Evolutionary conservation across 352 stramenopile genomes (phyloP).

Genomic region (Achlya hypogyna): DNA sequence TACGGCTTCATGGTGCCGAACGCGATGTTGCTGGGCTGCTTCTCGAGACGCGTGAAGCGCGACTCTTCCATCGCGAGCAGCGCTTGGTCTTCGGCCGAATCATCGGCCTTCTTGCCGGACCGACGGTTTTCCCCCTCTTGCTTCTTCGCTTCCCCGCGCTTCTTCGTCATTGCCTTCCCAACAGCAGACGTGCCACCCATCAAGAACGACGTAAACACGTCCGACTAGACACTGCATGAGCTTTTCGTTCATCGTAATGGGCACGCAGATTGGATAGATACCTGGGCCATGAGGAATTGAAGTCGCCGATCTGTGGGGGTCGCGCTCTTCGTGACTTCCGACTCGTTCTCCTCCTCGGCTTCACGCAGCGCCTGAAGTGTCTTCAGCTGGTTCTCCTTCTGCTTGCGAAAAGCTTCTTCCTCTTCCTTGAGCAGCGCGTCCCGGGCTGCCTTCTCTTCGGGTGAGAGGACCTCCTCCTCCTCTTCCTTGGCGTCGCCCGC

Average conservation of each 20-base stretch:
- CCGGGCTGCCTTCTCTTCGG: constrained; percentile 34
- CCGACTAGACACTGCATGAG: constrained; percentile 32
- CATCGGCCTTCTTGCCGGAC: constrained; percentile 39
- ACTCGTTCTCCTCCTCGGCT: constrained; percentile 45
- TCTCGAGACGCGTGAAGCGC: constrained; percentile 68
- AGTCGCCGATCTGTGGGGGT: constrained; percentile 58
- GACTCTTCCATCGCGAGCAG: constrained; percentile 53
- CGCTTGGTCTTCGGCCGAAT: constrained; percentile 58
- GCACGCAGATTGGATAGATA: constrained; percentile 13
- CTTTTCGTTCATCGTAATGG: too few species aligned
- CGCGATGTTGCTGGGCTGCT: constrained; percentile 74
- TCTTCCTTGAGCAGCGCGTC: constrained; percentile 54
- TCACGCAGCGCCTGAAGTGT: constrained; percentile 64
- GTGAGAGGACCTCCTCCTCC: constrained; percentile 29
- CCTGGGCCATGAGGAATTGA: constrained; percentile 81
- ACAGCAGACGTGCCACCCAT: constrained; percentile 73
- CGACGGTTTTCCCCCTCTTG: constrained; percentile 40
- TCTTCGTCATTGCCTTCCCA: constrained; percentile 66
- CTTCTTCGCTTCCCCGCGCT: constrained; percentile 27
- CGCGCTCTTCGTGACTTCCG: constrained; percentile 43
- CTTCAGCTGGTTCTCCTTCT: constrained; percentile 68
- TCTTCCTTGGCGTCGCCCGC: constrained; percentile 24
- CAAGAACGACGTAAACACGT: constrained; percentile 82
- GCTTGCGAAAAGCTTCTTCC: constrained; percentile 53
- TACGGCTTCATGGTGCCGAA: constrained; percentile 86